These are phyloP conservation scores for Thelonectria olida DNA, from an alignment of 2,329 filamentous ascomycete species.

Conservation along the genomic window DNA sequence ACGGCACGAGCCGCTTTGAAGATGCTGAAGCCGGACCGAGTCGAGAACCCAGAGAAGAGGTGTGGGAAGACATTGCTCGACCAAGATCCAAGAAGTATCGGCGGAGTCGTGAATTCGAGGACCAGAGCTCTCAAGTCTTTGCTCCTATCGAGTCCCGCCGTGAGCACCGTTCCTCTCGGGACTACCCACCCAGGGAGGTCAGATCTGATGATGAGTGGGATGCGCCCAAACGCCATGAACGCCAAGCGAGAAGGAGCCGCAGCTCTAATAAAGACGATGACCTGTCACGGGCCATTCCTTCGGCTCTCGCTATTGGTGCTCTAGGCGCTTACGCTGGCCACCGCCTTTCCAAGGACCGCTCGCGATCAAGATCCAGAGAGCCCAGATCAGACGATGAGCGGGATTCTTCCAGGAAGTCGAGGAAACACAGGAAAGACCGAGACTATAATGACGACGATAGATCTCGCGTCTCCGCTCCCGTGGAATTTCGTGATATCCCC, in stretches of 20 bases:
- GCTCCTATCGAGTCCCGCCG: constrained; percentile 43
- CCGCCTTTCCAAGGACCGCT: background rate
- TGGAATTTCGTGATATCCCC: background rate
- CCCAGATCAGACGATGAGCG: constrained; percentile 38
- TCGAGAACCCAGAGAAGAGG: constrained; percentile 31
- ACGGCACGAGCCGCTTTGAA: constrained; percentile 28
- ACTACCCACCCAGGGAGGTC: constrained; percentile 24
- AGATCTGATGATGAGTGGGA: constrained; percentile 23
- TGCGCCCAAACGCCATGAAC: background rate
- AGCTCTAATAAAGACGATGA: constrained; percentile 18
- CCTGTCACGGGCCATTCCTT: background rate
- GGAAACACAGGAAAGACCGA: constrained; percentile 28
- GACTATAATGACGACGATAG: constrained; percentile 3
- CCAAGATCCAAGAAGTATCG: constrained; percentile 47
- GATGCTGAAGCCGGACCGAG: constrained; percentile 26
- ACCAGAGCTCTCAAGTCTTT: constrained; percentile 36
- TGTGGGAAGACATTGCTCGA: constrained; percentile 40
- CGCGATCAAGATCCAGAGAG: constrained; percentile 15
- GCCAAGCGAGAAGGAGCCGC: background rate
- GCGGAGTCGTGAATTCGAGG: constrained; percentile 40
- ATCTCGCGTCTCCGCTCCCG: constrained; percentile 7
- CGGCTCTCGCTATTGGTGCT: constrained; percentile 30
- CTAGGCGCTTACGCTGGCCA: background rate
- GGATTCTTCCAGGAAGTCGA: constrained; percentile 42
- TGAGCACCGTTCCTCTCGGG: constrained; percentile 30